Percentiles rank a stretch among this genome's conserved stretches.
These are phyloP conservation scores for Nannizziopsis arthrosporioides DNA, from an alignment of 2,329 filamentous ascomycete species.

Conservation along the genomic window DNA sequence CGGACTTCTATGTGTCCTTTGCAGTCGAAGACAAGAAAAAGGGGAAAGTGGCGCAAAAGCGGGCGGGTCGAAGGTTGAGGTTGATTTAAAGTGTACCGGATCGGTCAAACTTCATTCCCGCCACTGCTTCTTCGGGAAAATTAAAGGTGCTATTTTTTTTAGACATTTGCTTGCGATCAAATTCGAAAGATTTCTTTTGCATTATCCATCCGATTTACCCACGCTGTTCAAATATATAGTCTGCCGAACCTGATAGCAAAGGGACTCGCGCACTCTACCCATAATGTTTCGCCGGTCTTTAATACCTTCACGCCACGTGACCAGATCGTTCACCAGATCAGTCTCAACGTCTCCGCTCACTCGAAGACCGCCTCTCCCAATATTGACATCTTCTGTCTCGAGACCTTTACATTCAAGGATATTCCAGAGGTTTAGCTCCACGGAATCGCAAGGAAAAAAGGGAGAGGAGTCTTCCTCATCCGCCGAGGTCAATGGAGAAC, in stretches of 20 bases:
- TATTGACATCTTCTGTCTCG: conserved; percentile 20
- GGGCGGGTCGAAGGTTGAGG: too few species aligned
- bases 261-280: background rate
- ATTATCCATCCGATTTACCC: background rate
- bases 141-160: background rate
- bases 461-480: conserved; percentile 26
- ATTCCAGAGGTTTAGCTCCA: conserved; percentile 34
- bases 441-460: conserved; percentile 27
- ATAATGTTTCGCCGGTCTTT: conserved; percentile 35
- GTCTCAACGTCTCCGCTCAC: conserved; percentile 25
- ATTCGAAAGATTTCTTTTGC: conserved; percentile 6
- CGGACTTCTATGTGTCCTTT: too few species aligned
- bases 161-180: conserved; percentile 11
- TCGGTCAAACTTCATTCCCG: too few species aligned
- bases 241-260: background rate
- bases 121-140: background rate
- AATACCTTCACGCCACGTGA: conserved; percentile 32
- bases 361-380: conserved; percentile 26
- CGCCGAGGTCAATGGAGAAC: conserved; percentile 30
- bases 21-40: too few species aligned
- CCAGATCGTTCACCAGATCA: conserved; percentile 27
- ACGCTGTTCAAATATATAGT: background rate
- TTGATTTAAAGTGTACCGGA: too few species aligned
- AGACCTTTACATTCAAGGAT: conserved; percentile 26
- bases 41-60: too few species aligned